Percentiles rank a stretch among this genome's conserved stretches.
Conservation (phyloP, 306 rosid species). For the Ormosia emarginata region DNA sequence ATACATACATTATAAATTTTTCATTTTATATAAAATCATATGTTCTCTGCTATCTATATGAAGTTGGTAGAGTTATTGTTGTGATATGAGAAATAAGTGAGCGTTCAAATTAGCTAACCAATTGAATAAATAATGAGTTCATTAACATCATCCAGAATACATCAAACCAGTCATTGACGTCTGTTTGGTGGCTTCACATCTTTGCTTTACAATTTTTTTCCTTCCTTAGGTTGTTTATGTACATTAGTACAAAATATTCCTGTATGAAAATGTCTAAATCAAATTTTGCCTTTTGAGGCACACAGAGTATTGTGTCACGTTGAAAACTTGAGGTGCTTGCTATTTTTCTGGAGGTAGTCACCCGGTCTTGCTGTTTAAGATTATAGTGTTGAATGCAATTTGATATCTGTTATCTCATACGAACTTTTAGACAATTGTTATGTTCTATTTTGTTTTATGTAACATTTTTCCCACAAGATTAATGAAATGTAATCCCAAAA, state of each 20-base stretch:
- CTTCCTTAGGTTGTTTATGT: slow-evolving; percentile 38
- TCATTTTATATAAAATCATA: no score
- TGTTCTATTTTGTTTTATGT: slow-evolving; percentile 33
- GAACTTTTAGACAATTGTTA: slow-evolving; percentile 11
- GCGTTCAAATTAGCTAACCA: no score
- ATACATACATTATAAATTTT: no score
- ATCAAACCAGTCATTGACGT: no score
- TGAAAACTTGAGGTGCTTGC: slow-evolving; percentile 30
- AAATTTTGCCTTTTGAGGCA: slow-evolving; percentile 48
- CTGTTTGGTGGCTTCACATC: slow-evolving; percentile 32
- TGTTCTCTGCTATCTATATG: no score
- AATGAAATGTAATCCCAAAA: neutral
- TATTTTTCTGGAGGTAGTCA: slow-evolving; percentile 9
- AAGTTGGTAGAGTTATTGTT: no score
- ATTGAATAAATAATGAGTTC: no score
- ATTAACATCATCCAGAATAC: no score
- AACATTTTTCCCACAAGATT: slow-evolving; percentile 11
- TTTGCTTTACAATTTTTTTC: neutral
- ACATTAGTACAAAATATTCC: slow-evolving; percentile 40
- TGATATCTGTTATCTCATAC: slow-evolving; percentile 1
- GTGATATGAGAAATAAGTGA: no score
- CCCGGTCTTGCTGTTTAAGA: slow-evolving; percentile 26
- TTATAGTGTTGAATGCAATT: slow-evolving; percentile 14
- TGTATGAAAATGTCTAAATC: slow-evolving; percentile 40
- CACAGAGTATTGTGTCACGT: slow-evolving; percentile 28